phyloP scores from a whole-genome alignment of 176 grass and related monocot species.

The Puya raimondii region DNA sequence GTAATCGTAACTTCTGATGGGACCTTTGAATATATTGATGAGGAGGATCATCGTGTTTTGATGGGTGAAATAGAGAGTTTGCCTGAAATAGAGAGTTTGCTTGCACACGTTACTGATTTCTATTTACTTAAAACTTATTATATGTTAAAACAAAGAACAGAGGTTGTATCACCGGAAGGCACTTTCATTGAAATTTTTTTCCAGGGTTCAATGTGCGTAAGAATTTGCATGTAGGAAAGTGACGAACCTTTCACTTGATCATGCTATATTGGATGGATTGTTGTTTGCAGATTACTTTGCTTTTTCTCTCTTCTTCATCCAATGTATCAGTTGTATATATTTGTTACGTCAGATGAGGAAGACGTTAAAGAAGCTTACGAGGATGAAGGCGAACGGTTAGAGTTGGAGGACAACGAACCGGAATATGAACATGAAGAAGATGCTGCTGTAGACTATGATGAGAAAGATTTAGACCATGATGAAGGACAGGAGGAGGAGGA shows the following conservation, averaged over 20 bases:
- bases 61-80: too few species aligned
- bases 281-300: background rate
- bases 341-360: conserved; percentile 38
- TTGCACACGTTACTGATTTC: too few species aligned
- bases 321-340: background rate
- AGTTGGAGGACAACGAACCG: conserved; percentile 54
- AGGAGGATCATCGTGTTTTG: background rate
- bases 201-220: background rate
- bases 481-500: conserved; percentile 55
- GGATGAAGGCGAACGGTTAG: conserved; percentile 55
- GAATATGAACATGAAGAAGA: conserved; percentile 60
- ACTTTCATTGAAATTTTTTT: background rate
- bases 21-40: background rate
- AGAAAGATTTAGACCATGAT: conserved; percentile 54
- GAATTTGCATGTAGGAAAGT: too few species aligned
- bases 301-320: conserved; percentile 2
- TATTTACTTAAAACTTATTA: too few species aligned
- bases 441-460: conserved; percentile 61
- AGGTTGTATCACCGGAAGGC: too few species aligned
- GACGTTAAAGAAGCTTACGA: conserved; percentile 46
- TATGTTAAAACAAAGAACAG: too few species aligned
- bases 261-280: too few species aligned
- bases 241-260: too few species aligned
- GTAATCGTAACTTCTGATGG: background rate
- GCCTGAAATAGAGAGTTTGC: too few species aligned